Evolutionary conservation across 2,329 filamentous ascomycete species (phyloP).

Genomic region (Talaromyces piceae): DNA sequence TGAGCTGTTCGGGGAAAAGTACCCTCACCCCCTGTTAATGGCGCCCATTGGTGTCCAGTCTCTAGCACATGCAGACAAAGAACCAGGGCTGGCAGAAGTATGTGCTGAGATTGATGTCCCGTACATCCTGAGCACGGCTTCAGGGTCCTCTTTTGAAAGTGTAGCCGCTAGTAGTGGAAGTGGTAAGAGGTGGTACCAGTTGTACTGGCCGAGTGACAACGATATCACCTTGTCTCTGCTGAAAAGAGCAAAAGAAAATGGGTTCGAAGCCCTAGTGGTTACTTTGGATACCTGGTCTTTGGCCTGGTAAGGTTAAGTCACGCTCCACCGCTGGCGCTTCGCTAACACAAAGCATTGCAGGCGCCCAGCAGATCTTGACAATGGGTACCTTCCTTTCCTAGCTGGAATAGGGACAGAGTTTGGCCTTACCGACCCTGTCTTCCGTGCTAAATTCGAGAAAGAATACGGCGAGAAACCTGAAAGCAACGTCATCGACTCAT

Average conservation of each 20-base stretch:
- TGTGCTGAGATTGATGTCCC: constrained; percentile 8
- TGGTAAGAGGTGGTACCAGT: constrained; percentile 9
- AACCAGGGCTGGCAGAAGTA: constrained; percentile 5
- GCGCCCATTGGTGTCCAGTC: constrained; percentile 10
- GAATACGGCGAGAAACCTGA: constrained; percentile 40
- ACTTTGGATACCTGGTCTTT: constrained; percentile 45
- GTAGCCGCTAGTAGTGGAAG: constrained; percentile 7
- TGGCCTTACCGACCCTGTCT: constrained; percentile 62
- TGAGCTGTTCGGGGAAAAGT: constrained; percentile 11
- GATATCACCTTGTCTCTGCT: constrained; percentile 8
- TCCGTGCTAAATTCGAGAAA: constrained; percentile 50
- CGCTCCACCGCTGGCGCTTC: neutral
- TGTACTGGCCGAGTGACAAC: constrained; percentile 10
- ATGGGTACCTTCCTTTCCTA: constrained; percentile 48
- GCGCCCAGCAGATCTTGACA: constrained; percentile 60
- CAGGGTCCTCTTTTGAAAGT: constrained; percentile 8
- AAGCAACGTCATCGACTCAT: constrained; percentile 44
- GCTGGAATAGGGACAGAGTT: constrained; percentile 52
- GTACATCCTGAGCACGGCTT: constrained; percentile 11
- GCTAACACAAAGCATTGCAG: constrained; percentile 2
- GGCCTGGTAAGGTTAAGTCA: constrained; percentile 42
- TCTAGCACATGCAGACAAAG: constrained; percentile 8
- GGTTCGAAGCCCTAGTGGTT: constrained; percentile 17
- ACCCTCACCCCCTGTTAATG: constrained; percentile 10
- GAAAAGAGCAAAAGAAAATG: constrained; percentile 9